Evolutionary conservation across 169 alveolate genomes (phyloP).

Genomic region (Plasmodium vivax): DNA sequence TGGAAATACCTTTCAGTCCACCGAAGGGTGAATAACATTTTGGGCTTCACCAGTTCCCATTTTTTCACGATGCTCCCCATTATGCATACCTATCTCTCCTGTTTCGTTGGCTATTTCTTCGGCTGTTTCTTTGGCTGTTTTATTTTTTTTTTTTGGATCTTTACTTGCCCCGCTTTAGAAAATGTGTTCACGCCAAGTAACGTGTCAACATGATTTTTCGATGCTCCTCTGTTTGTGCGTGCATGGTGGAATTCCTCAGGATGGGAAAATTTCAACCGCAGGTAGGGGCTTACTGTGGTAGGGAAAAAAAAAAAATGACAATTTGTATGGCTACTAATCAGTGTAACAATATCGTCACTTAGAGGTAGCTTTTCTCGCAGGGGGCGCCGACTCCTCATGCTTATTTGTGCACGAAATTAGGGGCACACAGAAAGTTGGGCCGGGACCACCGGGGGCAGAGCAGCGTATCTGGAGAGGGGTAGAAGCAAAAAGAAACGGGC

Average conservation of each 20-base stretch:
- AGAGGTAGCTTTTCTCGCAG: neutral
- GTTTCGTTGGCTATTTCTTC: neutral
- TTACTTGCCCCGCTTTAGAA: neutral
- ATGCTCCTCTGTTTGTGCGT: neutral
- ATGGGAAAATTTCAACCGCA: neutral
- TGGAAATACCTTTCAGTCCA: constrained; percentile 4
- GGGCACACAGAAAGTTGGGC: neutral
- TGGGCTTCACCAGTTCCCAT: constrained; percentile 24
- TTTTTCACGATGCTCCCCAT: constrained; percentile 8
- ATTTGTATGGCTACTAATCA: neutral
- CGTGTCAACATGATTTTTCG: neutral
- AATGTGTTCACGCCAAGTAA: neutral
- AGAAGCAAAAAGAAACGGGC: neutral
- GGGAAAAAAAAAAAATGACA: neutral
- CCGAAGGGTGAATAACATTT: neutral
- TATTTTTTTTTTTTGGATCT: neutral
- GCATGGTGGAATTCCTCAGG: neutral
- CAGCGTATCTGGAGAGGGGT: neutral
- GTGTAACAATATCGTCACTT: neutral
- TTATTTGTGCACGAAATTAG: neutral
- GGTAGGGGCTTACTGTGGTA: neutral
- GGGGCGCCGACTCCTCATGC: neutral
- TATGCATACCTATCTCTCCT: neutral
- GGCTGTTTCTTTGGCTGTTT: neutral
- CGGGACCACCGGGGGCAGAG: neutral